Conservation (phyloP, 2,329 filamentous ascomycete species). For the Fusarium duplospermum region DNA sequence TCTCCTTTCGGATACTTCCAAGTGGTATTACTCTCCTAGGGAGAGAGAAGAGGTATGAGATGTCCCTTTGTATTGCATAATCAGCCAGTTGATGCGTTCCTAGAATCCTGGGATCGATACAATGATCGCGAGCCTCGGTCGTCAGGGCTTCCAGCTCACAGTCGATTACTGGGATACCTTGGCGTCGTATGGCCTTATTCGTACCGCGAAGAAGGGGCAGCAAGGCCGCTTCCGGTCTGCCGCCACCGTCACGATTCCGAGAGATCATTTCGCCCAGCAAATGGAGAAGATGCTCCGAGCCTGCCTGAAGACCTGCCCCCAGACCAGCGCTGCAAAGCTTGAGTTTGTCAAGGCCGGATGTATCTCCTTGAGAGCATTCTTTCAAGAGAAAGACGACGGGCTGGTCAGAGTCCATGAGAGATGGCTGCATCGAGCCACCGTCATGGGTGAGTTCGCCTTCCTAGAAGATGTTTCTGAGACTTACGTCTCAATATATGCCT, state of each 20-base stretch:
- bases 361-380: neutral
- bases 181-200: neutral
- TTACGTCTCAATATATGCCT: neutral
- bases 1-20: slow-evolving; percentile 4
- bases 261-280: neutral
- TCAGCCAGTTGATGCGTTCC: neutral
- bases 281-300: slow-evolving; percentile 5
- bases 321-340: neutral
- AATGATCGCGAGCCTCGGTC: slow-evolving; percentile 12
- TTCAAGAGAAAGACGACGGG: neutral
- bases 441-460: neutral
- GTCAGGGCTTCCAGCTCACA: slow-evolving; percentile 4
- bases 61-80: neutral
- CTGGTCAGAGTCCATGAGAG: slow-evolving; percentile 12
- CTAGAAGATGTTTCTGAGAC: neutral
- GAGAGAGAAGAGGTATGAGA: slow-evolving; percentile 8
- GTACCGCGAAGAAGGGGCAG: slow-evolving; percentile 6
- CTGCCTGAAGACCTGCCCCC: neutral
- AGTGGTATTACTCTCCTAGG: slow-evolving; percentile 24
- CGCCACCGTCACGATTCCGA: neutral
- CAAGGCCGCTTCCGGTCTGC: neutral
- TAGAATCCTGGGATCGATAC: slow-evolving; percentile 6
- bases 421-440: slow-evolving; percentile 3
- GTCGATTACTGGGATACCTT: slow-evolving; percentile 23
- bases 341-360: neutral